Base-by-base conservation (phyloP, 257 asterid species). In the Solanum ossicruentum region DNA sequence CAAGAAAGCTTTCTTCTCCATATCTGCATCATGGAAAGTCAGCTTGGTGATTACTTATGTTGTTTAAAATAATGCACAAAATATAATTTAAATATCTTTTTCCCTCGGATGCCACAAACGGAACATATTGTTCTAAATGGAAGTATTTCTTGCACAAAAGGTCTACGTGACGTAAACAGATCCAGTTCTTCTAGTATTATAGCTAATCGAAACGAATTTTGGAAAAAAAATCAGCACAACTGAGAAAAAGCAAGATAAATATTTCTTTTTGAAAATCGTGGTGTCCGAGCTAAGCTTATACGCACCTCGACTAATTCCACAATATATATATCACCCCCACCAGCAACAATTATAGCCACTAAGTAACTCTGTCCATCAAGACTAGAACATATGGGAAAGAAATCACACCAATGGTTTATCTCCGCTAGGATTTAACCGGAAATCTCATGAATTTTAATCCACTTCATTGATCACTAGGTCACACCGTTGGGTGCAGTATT, bases 1-100 rank as follows among this genome's bases (percentile, higher is more conserved):
- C 91, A 92, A 81, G 91, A 85, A 82, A 88, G 75, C 90, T 89
- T 93, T 93, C 88, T 93, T 93, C 88, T 90, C 93, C 86, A 51
- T 23, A 87, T 88, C 95, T 92, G 93, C 91, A 86, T 67, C 79
- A 85, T 11, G 51, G 8, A 36, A 17, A 43, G 63, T 66, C 20
- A 63, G 80, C 16, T 47, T 28, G 20, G 45, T 3, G 32, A 83
- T 66, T 39, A 47, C 45, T 9, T 3, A 43, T 66, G n/a, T 56
- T 43, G 17, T 39, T 21, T 57, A 58, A 8, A 58, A 56, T 4
- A 43, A 10, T 66, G 36, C 8, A 26, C 26, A 56, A 81, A 47
- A 15, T n/a, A 41, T 57, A 32, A 12, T 28, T 51, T 13, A 20
- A 8, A 58, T 58, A 1, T 10, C 39, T 21, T 36, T 3, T 58